phyloP scores from a whole-genome alignment of 257 asterid genomes.

The Agastache rugosa region DNA sequence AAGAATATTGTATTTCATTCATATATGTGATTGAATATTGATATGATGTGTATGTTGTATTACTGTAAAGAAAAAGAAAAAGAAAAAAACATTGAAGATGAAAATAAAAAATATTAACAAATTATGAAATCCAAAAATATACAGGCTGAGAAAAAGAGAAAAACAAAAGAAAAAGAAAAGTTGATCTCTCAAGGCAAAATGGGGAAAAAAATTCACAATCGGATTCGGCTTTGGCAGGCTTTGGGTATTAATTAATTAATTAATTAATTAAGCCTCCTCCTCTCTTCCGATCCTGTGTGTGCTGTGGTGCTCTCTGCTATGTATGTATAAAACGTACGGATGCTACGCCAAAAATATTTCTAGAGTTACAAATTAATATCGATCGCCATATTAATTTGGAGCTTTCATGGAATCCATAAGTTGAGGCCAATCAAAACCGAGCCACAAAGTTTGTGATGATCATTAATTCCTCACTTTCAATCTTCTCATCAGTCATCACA shows the following conservation, averaged over 20 bases:
- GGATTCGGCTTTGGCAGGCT: conserved; percentile 25
- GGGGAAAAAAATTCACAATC: no score
- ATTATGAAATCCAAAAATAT: conserved; percentile 2
- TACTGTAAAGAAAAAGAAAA: neutral
- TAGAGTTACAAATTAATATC: conserved; percentile 21
- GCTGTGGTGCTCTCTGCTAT: neutral
- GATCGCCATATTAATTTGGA: neutral
- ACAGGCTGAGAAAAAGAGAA: neutral
- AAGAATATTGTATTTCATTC: neutral
- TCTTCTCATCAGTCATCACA: conserved; percentile 36
- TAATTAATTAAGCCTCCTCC: no score
- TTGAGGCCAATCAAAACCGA: conserved; percentile 19
- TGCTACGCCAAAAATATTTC: conserved; percentile 19
- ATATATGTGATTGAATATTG: no score
- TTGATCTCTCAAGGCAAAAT: conserved; percentile 2
- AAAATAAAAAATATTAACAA: neutral
- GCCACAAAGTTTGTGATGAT: conserved; percentile 6
- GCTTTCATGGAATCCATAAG: neutral
- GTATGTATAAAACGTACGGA: neutral
- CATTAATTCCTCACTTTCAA: neutral
- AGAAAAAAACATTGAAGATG: neutral
- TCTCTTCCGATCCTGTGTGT: no score
- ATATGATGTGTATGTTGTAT: neutral
- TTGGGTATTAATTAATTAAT: no score
- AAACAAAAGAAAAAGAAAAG: neutral